These are phyloP conservation scores for Yamadazyma buinensis DNA, from an alignment of 1,139 yeast genomes.

Conservation along the genomic window DNA sequence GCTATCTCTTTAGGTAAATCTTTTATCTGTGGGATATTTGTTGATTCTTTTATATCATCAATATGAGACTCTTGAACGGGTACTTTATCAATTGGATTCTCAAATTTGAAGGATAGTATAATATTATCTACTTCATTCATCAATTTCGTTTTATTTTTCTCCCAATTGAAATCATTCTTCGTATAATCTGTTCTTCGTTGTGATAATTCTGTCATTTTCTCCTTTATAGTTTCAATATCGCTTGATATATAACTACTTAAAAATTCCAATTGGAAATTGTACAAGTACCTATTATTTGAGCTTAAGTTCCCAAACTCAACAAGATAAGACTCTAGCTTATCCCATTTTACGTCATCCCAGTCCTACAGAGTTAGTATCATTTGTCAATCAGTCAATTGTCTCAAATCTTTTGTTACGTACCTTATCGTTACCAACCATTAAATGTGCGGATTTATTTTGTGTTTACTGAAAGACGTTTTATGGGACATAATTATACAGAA, in stretches of 20 bases:
- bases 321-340: constrained; percentile 13
- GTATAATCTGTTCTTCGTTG: constrained; percentile 7
- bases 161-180: constrained; percentile 15
- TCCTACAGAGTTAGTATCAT: constrained; percentile 5
- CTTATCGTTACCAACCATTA: constrained; percentile 1
- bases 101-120: constrained; percentile 14
- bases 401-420: too few relatives aligned
- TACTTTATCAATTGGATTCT: neutral
- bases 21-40: neutral
- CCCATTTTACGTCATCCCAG: constrained; percentile 13
- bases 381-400: too few relatives aligned
- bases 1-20: neutral
- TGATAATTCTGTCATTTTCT: constrained; percentile 8
- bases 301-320: constrained; percentile 14
- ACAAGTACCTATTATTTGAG: constrained; percentile 11
- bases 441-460: too few relatives aligned
- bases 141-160: constrained; percentile 13
- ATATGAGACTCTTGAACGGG: neutral
- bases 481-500: neutral
- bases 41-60: neutral
- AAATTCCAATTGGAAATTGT: constrained; percentile 14
- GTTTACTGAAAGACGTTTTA: constrained; percentile 1
- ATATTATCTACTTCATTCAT: constrained; percentile 19
- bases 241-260: constrained; percentile 11
- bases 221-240: constrained; percentile 9